phyloP scores from a whole-genome alignment of 441 rosid species.

The Sinapis alba region DNA sequence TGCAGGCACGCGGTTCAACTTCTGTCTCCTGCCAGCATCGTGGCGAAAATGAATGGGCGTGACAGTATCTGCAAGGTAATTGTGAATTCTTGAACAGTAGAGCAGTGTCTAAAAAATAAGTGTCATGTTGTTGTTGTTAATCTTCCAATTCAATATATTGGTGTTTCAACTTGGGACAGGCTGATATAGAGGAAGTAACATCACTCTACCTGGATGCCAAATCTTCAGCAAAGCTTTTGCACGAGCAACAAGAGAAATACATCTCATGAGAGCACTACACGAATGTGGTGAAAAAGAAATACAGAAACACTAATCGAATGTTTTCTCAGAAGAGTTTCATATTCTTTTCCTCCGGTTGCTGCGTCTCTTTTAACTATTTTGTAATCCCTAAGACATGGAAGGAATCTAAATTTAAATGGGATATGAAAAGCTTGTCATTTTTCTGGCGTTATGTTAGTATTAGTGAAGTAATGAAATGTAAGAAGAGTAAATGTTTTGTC shows the following conservation, averaged over 20 bases:
- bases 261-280: slow-evolving; percentile 51
- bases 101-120: background rate
- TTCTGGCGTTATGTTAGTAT: background rate
- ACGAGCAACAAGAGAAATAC: slow-evolving; percentile 88
- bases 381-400: background rate
- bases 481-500: too few relatives aligned
- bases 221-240: slow-evolving; percentile 87
- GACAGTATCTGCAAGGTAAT: slow-evolving; percentile 85
- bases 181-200: slow-evolving; percentile 82
- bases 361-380: slow-evolving; percentile 5
- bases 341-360: background rate
- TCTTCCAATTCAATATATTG: background rate
- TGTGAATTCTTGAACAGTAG: background rate
- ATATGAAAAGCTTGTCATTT: background rate
- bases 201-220: slow-evolving; percentile 84
- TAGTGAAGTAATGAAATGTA: background rate
- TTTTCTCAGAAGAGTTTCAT: too few relatives aligned
- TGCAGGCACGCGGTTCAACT: slow-evolving; percentile 93
- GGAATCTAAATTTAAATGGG: background rate
- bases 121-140: background rate
- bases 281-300: background rate
- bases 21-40: slow-evolving; percentile 85
- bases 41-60: slow-evolving; percentile 88
- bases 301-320: background rate
- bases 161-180: slow-evolving; percentile 44